Conservation (phyloP, 73 alveolate species). For the Tetrahymena borealis region DNA sequence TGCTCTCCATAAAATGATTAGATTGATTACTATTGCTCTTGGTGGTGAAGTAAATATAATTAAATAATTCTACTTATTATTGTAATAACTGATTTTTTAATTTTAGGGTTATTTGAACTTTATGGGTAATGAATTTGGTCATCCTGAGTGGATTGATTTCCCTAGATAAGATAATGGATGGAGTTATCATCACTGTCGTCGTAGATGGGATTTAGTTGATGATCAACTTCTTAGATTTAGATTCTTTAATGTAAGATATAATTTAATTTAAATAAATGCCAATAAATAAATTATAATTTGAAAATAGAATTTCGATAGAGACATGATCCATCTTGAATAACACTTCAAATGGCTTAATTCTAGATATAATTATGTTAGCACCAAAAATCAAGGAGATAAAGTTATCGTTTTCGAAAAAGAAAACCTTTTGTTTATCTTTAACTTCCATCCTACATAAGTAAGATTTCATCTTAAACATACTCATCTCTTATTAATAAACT, state of each 20-base stretch:
- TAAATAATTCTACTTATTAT: neutral
- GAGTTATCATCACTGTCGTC: slow-evolving; percentile 86
- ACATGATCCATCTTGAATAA: slow-evolving; percentile 24
- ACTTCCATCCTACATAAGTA: slow-evolving; percentile 93
- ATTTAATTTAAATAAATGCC: neutral
- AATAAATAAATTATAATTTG: neutral
- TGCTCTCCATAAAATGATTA: slow-evolving; percentile 91
- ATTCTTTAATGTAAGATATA: neutral
- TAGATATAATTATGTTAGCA: slow-evolving; percentile 72
- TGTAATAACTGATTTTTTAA: neutral
- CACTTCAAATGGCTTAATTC: slow-evolving; percentile 60
- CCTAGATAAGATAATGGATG: slow-evolving; percentile 97
- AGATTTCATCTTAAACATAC: too few species aligned
- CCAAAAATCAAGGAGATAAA: slow-evolving; percentile 82
- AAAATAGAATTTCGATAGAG: slow-evolving; percentile 22
- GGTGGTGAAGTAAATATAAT: slow-evolving; percentile 83
- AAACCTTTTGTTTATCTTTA: slow-evolving; percentile 84
- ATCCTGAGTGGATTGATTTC: slow-evolving; percentile 99
- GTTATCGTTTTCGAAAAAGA: slow-evolving; percentile 90
- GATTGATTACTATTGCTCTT: slow-evolving; percentile 84
- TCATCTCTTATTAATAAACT: too few species aligned
- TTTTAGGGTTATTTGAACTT: slow-evolving; percentile 69
- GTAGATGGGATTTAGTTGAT: slow-evolving; percentile 96
- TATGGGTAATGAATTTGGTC: slow-evolving; percentile 99
- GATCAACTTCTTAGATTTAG: slow-evolving; percentile 39